Evolutionary conservation across 768 basidiomycete genomes (phyloP), one percentile per base, ranked within the genome.

Genomic region (Boletus sp.): DNA sequence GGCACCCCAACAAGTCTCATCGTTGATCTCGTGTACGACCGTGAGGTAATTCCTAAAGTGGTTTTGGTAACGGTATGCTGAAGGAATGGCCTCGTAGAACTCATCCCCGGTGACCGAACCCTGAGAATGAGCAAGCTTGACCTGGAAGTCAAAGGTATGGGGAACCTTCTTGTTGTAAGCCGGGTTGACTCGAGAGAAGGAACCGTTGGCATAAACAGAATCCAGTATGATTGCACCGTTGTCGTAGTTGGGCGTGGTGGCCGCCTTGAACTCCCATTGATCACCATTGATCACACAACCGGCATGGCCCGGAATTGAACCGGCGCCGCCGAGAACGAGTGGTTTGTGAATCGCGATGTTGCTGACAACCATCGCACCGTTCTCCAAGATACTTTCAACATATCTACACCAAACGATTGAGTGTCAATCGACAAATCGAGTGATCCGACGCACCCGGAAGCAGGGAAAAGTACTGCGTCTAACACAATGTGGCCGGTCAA

Each of bases 401-500:
- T n/a, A n/a, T n/a, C n/a, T n/a, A n/a, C n/a, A n/a, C n/a, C n/a
- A n/a, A n/a, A n/a, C n/a, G n/a, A n/a, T n/a, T n/a, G n/a, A n/a
- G n/a, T n/a, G n/a, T n/a, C n/a, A n/a, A n/a, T n/a, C n/a, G n/a
- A n/a, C n/a, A n/a, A n/a, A n/a, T n/a, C n/a, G n/a, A n/a, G n/a
- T n/a, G n/a, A n/a, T n/a, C n/a, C n/a, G n/a, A n/a, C n/a, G n/a
- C n/a, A n/a, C n/a, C n/a, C n/a, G n/a, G n/a, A n/a, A n/a, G n/a
- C n/a, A n/a, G n/a, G n/a, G n/a, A n/a, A 74, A 25, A 79, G 77
- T 0, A 76, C 69, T 21, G 78, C 76, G 1, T 74, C 74, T 29
- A 72, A 70, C 37, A 80, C 75, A 15, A 78, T 58, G 58, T 80
- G 79, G 33, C 79, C 70, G 0, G 75, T 72, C 9, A 80, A 60